Evolutionary conservation across 257 asterid species (phyloP).

Genomic region (Agastache rugosa): DNA sequence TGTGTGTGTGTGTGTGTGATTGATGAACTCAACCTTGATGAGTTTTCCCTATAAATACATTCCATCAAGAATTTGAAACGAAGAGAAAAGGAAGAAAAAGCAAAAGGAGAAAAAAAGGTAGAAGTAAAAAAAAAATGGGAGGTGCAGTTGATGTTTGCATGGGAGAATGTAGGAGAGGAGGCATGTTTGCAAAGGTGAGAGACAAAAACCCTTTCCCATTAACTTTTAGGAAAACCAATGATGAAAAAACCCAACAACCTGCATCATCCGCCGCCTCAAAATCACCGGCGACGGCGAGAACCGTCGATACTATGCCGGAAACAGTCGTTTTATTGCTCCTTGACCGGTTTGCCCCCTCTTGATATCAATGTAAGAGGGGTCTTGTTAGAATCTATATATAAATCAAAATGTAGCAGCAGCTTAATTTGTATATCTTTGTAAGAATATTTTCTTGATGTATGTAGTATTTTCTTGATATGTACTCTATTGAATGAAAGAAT

Average conservation of each 20-base stretch:
- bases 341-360: conserved; percentile 83
- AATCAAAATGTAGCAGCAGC: not conserved
- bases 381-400: not conserved
- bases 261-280: conserved; percentile 15
- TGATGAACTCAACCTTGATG: conserved; percentile 24
- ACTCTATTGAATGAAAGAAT: conserved; percentile 37
- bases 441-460: conserved; percentile 18
- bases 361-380: conserved; percentile 26
- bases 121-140: conserved; percentile 45
- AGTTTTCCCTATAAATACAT: conserved; percentile 5
- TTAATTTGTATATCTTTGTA: conserved; percentile 22
- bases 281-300: conserved; percentile 25
- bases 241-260: conserved; percentile 34
- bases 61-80: not conserved
- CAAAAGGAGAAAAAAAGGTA: not conserved
- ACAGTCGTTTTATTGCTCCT: conserved; percentile 61
- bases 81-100: not conserved
- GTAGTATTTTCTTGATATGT: not conserved
- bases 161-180: conserved; percentile 49
- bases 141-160: conserved; percentile 62
- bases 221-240: conserved; percentile 38
- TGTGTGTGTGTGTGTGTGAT: not conserved
- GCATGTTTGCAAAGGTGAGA: conserved; percentile 46
- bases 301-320: conserved; percentile 57
- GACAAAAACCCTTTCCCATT: conserved; percentile 49